Percentiles rank a stretch among this genome's conserved stretches.
Evolutionary conservation across 1,139 yeast genomes (phyloP).

Genomic region (Sugiyamaella xylanicola): DNA sequence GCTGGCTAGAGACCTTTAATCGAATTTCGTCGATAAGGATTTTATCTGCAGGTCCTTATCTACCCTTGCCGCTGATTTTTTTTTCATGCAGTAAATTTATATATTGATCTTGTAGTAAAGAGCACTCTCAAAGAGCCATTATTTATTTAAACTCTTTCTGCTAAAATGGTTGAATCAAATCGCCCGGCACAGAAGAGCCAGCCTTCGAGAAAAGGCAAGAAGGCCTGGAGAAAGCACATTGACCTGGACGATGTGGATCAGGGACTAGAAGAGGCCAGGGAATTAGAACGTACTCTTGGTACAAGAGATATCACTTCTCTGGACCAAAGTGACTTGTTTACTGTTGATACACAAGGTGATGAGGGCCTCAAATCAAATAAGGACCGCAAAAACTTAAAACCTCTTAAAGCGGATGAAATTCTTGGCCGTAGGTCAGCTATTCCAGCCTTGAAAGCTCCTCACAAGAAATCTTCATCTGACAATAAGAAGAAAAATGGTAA

Average conservation of each 20-base stretch:
- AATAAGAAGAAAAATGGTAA: slow-evolving; percentile 45
- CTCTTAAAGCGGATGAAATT: slow-evolving; percentile 70
- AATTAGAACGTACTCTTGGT: slow-evolving; percentile 68
- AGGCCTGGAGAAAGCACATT: slow-evolving; percentile 94
- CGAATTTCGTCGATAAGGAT: too few species aligned
- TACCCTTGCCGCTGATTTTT: slow-evolving; percentile 15
- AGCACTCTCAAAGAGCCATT: not conserved
- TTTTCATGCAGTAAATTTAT: slow-evolving; percentile 16
- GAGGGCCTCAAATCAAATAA: slow-evolving; percentile 41
- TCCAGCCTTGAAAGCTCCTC: slow-evolving; percentile 57
- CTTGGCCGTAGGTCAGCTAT: slow-evolving; percentile 77
- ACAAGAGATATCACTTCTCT: slow-evolving; percentile 30
- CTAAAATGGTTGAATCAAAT: slow-evolving; percentile 30
- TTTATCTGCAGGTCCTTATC: slow-evolving; percentile 3
- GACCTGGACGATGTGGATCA: slow-evolving; percentile 77
- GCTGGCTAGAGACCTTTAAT: slow-evolving; percentile 1
- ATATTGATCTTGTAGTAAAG: not conserved
- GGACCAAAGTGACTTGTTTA: slow-evolving; percentile 54
- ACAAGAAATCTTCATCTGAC: slow-evolving; percentile 44
- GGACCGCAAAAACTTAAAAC: slow-evolving; percentile 46
- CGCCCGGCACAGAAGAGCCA: slow-evolving; percentile 50
- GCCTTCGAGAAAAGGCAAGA: slow-evolving; percentile 86
- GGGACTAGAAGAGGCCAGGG: slow-evolving; percentile 69
- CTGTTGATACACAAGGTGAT: slow-evolving; percentile 73
- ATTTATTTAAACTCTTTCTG: not conserved